A percentile compares a stretch with the other conserved stretches of the same genome.
Conservation (phyloP, 2,329 filamentous ascomycete species). For the Fusarium nodosum region DNA sequence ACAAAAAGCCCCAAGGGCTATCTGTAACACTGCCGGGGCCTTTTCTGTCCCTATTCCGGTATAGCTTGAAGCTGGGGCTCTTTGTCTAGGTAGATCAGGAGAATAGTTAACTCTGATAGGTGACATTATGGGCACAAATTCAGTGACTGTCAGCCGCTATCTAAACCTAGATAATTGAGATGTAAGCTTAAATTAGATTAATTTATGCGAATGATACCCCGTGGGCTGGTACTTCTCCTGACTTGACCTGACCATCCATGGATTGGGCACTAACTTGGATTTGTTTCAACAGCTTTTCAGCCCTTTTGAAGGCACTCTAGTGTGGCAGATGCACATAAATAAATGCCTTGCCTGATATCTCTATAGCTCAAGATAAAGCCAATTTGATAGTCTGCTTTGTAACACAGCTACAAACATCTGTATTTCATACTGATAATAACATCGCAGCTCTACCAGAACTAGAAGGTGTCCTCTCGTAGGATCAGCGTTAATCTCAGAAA, state of each 20-base stretch:
- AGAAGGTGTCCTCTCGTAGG: background rate
- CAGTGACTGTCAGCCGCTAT: background rate
- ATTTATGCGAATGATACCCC: background rate
- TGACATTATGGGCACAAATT: background rate
- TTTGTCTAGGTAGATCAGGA: too few species aligned
- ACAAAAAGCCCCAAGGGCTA: background rate
- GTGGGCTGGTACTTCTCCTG: background rate
- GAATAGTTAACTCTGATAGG: background rate
- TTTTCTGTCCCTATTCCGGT: background rate
- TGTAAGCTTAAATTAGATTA: constrained; percentile 4
- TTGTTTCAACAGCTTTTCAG: background rate
- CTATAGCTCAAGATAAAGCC: background rate
- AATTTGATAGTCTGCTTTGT: background rate
- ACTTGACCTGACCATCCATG: background rate
- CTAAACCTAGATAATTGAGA: background rate
- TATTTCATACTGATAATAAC: accelerated
- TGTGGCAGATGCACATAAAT: background rate
- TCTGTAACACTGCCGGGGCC: background rate
- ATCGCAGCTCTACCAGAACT: too few species aligned
- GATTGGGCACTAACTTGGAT: background rate
- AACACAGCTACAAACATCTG: background rate
- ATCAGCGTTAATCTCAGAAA: background rate
- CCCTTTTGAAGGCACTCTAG: background rate
- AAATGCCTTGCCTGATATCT: too few species aligned
- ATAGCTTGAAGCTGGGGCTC: background rate